Conservation (phyloP, 257 asterid genomes). For the Solanum dulcamara region DNA sequence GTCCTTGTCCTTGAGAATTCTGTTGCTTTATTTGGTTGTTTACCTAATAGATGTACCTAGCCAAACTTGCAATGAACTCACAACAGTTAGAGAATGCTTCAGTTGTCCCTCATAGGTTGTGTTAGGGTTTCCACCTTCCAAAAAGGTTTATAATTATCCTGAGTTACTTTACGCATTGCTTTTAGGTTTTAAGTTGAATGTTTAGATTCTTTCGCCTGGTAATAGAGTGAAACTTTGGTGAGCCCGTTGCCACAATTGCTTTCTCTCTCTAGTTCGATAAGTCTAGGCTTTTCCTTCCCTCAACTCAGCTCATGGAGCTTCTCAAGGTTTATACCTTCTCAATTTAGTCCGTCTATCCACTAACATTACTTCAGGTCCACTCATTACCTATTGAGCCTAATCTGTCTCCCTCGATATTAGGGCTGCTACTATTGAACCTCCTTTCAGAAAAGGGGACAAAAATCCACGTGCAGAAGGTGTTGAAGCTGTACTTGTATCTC, state of each 20-base stretch:
- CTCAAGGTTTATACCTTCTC: background rate
- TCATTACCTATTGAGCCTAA: background rate
- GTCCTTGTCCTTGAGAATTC: background rate
- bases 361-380: background rate
- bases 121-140: background rate
- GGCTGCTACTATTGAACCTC: background rate
- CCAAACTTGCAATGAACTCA: background rate
- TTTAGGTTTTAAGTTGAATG: background rate
- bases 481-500: background rate
- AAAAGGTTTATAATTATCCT: background rate
- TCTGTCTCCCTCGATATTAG: background rate
- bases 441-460: background rate
- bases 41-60: background rate
- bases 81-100: background rate
- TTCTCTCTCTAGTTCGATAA: background rate
- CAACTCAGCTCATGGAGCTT: background rate
- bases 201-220: background rate
- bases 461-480: background rate
- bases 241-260: background rate
- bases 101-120: background rate
- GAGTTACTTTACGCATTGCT: background rate
- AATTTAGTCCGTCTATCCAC: background rate
- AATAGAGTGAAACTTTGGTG: background rate
- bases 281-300: background rate
- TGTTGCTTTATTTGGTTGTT: background rate